Evolutionary conservation across 306 rosid genomes (phyloP), one percentile per base, ranked within the genome.

Genomic region (Cicer bijugum): DNA sequence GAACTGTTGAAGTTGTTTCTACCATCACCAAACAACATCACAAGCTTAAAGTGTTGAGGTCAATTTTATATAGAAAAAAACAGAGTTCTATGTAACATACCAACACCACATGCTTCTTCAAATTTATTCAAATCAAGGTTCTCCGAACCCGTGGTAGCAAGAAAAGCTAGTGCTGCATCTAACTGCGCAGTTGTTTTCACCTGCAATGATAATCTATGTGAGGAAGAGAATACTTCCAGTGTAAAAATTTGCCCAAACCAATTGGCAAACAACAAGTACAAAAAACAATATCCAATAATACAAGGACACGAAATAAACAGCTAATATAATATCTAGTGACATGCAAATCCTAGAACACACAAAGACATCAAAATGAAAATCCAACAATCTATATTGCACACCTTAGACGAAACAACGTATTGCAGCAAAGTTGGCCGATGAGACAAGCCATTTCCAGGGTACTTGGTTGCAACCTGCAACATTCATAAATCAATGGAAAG

Each of bases 51-150:
- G 4, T 28, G 33, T 28, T 28, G 33, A 10, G 33, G 42, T 23
- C 11, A 74, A 51, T 9, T 48, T 15, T 11, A 51, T 62, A 8
- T 19, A 45, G n/a, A 40, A 45, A 53, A 63, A 19, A 58, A 12
- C 33, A 0, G 69, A 12, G 75, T 52, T 55, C 16, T 39, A 58
- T 71, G 15, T 9, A 56, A 45, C 87, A 53, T 89, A 94, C 99
- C 99, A 80, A 95, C 96, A 67, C 99, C 99, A 75, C 96, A 95
- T 23, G 93, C 86, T 80, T 85, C 91, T 87, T 91, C 97, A 80
- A 95, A 88, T 57, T 87, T 88, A 44, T 72, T 68, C 79, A 80
- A 71, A 63, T 86, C 84, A 57, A 91, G 85, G 53, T 79, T 53
- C 63, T 88, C 97, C 0, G 43, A 37, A 33, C 85, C 96, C 7